Base-by-base conservation (phyloP, 2,329 filamentous ascomycete genomes). In the Colletotrichum endophyticum region DNA sequence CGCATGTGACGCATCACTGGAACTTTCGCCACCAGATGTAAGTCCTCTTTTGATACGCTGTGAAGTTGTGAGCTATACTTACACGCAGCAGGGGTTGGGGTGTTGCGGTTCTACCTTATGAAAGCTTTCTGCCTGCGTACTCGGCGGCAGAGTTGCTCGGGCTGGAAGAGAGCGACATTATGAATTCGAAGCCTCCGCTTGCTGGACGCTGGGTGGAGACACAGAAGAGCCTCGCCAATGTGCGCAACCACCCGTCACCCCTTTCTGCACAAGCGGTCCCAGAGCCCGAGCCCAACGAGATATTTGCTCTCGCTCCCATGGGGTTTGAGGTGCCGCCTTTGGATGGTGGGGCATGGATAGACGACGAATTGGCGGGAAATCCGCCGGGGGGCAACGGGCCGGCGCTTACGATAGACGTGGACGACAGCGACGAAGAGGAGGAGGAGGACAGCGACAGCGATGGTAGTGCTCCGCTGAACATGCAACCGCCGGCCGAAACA, bases 81-180 rank as follows among this genome's bases (percentile, higher is more conserved):
- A 72, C 75, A 53, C 77, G 15, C 30, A 68, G 27, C 78, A 84
- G 84, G 68, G 89, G 88, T 2, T 91, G 89, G 89, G 88, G 89
- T 8, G 84, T 90, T 12, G 80, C 90, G 56, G 84, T 88, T 8
- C 79, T 91, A 8, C 85, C 86, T 1, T 83, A 86, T 39, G 85
- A 83, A 68, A 85, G 84, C 74, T 91, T 91, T 77, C 79, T 87
- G 64, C 78, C 79, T 5, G 85, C 86, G 32, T 75, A 80, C 8
- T 61, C 62, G 22, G 11, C 61, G 11, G 56, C 57, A 4, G 70
- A 78, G 25, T 34, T 75, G 2, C 39, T 78, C 1, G 77, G 77
- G 6, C 30, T 77, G 44, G 15, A 68, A 2, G 44, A 61, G 6
- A 15, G 36, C 2, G 62, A 78, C n/a, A 44, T 76, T n/a, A 72